Base-by-base conservation (phyloP, 2,329 filamentous ascomycete genomes). In the Sclerotinia sclerotiorum region DNA sequence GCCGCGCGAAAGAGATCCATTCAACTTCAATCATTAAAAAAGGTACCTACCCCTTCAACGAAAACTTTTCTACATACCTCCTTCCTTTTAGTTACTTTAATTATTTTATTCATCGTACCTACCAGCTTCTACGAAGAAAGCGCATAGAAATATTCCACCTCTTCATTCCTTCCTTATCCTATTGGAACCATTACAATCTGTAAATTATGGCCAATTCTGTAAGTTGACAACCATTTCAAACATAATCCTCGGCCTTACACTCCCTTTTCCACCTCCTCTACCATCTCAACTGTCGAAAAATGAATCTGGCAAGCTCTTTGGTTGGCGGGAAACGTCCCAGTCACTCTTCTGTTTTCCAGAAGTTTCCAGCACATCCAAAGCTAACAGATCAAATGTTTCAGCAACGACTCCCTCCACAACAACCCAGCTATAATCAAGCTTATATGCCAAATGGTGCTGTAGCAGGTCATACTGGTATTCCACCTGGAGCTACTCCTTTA, bases 361-460 rank as follows among this genome's bases (percentile, higher is more conserved):
- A 63, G 32, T 60, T 52, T 48, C 39, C 42, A 63, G 57, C 13
- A 54, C 51, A 35, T 46, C 55, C 51, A 63, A 67, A 72, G 71
- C 75, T 76, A 63, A 77, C 68, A 29, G 56, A 68, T 48, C 17
- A 56, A 57, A 69, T 68, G 61, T 69, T 68, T 58, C 70, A 78
- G 77, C 77, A 77, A 76, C 77, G 77, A 69, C 74, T 76, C 63
- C 74, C 77, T 69, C 61, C 76, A 62, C 74, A 77, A 70, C 63
- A 71, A 56, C 76, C 77, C 71, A 76, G 76, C 70, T 77, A 77
- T 70, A 77, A 76, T 69, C 73, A 73, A 70, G 74, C 73, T 68
- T 89, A 88, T 79, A 81, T 89, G 77, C 84, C 87, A 74, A 90
- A 90, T 80, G 88, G 87, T 77, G 84, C 83, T 72, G 79, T 81